Evolutionary conservation across 768 basidiomycete genomes (phyloP).

Genomic region (Mycena kentingensis): DNA sequence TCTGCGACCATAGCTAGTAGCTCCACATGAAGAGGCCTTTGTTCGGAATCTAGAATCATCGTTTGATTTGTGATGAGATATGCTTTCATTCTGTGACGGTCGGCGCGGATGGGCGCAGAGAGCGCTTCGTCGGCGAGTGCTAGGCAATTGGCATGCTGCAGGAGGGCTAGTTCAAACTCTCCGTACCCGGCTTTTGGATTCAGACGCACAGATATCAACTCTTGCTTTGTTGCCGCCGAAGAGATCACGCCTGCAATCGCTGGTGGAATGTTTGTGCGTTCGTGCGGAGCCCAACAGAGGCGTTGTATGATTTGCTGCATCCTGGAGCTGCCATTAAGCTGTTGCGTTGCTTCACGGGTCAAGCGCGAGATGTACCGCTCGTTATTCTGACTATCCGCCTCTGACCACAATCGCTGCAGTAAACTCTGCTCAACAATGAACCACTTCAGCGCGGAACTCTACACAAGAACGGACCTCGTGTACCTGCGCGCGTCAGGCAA

Average conservation of each 20-base stretch:
- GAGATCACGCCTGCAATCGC: not conserved
- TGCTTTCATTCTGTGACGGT: no score
- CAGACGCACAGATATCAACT: no score
- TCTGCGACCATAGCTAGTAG: no score
- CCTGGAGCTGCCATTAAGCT: not conserved
- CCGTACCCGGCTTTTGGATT: no score
- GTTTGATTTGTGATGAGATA: no score
- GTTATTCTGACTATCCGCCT: not conserved
- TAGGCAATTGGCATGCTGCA: no score
- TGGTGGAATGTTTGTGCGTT: not conserved
- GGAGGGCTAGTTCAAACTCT: no score
- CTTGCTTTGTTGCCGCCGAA: not conserved
- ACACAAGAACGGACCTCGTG: not conserved
- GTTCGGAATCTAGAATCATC: no score
- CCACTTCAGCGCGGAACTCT: not conserved
- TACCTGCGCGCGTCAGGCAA: not conserved
- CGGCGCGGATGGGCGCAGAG: no score
- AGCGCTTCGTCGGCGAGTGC: no score
- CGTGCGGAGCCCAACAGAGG: not conserved
- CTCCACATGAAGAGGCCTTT: no score
- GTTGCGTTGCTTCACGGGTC: not conserved
- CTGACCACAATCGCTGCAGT: not conserved
- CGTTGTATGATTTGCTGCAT: not conserved
- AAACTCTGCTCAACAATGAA: not conserved
- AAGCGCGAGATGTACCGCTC: not conserved